Evolutionary conservation across 1,139 yeast genomes (phyloP), one percentile per base, ranked within the genome.

Genomic region (Suhomyces yuchorum): DNA sequence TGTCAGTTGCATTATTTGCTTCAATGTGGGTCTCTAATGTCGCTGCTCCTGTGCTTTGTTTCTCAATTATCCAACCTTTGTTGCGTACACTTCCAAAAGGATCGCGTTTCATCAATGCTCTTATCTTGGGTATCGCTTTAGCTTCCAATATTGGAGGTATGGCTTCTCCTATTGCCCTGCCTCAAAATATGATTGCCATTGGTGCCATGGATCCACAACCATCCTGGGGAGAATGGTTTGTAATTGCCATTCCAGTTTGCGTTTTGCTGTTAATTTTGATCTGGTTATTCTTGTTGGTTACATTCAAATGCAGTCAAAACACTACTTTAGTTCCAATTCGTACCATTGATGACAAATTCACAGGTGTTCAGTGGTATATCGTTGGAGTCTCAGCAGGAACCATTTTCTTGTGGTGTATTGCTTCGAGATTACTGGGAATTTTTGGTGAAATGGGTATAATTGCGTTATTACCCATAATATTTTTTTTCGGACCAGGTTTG

Each of bases 1-100:
- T 85, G 90, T 69, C 77, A 38, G 87, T 85, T 34, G 82, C 89
- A 0, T 68, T 84, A 48, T 85, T 85, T 66, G 73, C 85, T 14
- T 82, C 89, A 1, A 84, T 85, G 88, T 85, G 90, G 88, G 85
- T 85, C 33, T 84, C 89, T 2, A 85, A 85, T 58, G 91, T 85
- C 45, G 92, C 92, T 0, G 85, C 90, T 0, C 92, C 92, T 3
- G 90, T 85, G 4, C 70, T 85, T 46, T 84, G 90, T 56, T 85
- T 82, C 60, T 82, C 88, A 1, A 71, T 85, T 53, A 77, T 84
- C 48, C 82, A 80, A 56, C 89, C 90, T 11, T 69, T 85, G 22
- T 69, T 85, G 47, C 77, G 87, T 57, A 80, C 86, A 1, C 67
- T 85, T 40, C 84, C 86, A 7, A 78, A 79, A 39, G 84, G 80